These are phyloP conservation scores for Proliferodiscus dingleyae DNA, from an alignment of 2,329 filamentous ascomycete genomes.

Conservation along the genomic window DNA sequence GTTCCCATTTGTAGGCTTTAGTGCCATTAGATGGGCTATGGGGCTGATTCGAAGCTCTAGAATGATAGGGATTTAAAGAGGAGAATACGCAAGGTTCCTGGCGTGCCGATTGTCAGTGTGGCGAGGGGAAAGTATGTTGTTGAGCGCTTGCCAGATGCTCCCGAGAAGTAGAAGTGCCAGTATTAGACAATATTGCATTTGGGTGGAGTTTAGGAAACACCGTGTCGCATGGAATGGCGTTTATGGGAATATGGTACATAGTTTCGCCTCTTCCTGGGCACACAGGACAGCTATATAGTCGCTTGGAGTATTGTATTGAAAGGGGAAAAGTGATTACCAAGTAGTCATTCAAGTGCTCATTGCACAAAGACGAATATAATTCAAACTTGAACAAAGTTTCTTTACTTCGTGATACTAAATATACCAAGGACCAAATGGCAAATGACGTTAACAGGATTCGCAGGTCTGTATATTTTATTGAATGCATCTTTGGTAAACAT, in stretches of 20 bases:
- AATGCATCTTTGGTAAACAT: too few species aligned
- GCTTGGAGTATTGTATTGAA: too few species aligned
- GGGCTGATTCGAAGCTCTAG: background rate
- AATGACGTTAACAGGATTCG: too few species aligned
- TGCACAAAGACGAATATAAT: too few species aligned
- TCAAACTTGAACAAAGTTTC: too few species aligned
- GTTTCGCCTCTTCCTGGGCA: too few species aligned
- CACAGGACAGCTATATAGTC: too few species aligned
- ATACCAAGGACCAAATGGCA: background rate
- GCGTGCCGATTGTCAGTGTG: constrained; percentile 67
- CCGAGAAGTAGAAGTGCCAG: constrained; percentile 42
- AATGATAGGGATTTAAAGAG: constrained; percentile 78
- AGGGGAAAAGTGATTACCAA: too few species aligned
- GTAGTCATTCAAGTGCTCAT: too few species aligned
- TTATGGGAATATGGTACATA: background rate
- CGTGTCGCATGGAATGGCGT: background rate
- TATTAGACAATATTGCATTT: background rate
- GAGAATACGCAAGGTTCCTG: constrained; percentile 66
- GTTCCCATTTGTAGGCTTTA: too few species aligned
- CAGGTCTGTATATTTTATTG: too few species aligned
- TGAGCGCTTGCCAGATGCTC: constrained; percentile 81
- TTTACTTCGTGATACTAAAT: background rate
- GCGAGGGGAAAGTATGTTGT: constrained; percentile 90
- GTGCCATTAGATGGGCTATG: background rate
- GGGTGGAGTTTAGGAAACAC: constrained; percentile 1